These are phyloP conservation scores for Cantharellus anzutake DNA, from an alignment of 768 basidiomycete genomes.

Conservation along the genomic window DNA sequence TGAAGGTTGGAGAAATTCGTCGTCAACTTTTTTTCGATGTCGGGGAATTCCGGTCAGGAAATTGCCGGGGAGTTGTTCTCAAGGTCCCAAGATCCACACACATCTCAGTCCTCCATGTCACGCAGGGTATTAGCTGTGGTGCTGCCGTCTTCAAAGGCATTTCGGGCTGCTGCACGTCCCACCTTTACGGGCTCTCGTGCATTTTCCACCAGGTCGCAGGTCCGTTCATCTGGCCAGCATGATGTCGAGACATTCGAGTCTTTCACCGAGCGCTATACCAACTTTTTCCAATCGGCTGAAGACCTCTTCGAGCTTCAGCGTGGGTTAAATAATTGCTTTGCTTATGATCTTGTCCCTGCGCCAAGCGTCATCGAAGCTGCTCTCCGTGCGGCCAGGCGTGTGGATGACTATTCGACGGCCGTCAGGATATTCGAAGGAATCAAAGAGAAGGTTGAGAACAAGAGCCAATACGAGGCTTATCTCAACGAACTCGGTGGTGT, in stretches of 20 bases:
- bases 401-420: conserved; percentile 94
- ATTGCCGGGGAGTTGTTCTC: not conserved
- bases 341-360: conserved; percentile 88
- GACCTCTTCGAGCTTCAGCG: conserved; percentile 99
- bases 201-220: not conserved
- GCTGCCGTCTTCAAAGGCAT: not conserved
- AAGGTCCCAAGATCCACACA: not conserved
- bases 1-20: not conserved
- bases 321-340: conserved; percentile 98
- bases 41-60: not conserved
- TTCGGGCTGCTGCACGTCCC: not conserved
- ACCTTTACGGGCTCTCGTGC: not conserved
- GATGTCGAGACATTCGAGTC: conserved; percentile 84
- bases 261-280: conserved; percentile 84
- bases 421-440: conserved; percentile 92
- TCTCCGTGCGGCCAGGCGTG: conserved; percentile 68
- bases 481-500: conserved; percentile 76
- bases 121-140: not conserved
- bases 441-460: conserved; percentile 96
- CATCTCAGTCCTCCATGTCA: not conserved
- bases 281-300: conserved; percentile 81
- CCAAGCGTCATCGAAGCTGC: conserved; percentile 74
- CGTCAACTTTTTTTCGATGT: not conserved
- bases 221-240: conserved; percentile 20
- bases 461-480: conserved; percentile 84